Percentiles rank a stretch among this genome's conserved stretches.
Evolutionary conservation across 202 grass and related monocot genomes (phyloP).

Genomic region (Zoysia matrella): DNA sequence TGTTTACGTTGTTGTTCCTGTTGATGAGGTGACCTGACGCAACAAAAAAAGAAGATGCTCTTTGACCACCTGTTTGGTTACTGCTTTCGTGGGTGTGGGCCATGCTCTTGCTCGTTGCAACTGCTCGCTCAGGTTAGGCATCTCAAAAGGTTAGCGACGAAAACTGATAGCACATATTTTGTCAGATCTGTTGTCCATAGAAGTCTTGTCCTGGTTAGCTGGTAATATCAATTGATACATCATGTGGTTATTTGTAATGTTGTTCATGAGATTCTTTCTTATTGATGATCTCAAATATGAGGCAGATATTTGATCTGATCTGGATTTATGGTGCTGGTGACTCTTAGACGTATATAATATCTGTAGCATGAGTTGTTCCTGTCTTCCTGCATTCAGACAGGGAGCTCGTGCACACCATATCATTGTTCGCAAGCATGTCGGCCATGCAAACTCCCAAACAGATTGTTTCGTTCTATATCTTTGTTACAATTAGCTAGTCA

Average conservation of each 20-base stretch:
- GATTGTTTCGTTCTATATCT: not conserved
- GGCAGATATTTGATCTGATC: not conserved
- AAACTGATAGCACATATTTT: not conserved
- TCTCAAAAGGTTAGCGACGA: not conserved
- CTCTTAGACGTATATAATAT: slow-evolving; percentile 16
- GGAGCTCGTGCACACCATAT: not conserved
- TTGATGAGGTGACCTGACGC: slow-evolving; percentile 49
- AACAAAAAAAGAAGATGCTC: slow-evolving; percentile 54
- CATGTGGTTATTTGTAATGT: not conserved
- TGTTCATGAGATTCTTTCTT: slow-evolving; percentile 5
- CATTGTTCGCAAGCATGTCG: not conserved
- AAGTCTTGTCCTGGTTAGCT: not conserved
- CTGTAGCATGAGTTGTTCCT: slow-evolving; percentile 25
- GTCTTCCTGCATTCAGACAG: slow-evolving; percentile 22
- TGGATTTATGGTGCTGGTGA: slow-evolving; percentile 13
- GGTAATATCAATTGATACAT: not conserved
- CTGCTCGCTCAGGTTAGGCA: slow-evolving; percentile 35
- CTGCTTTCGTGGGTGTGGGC: slow-evolving; percentile 46
- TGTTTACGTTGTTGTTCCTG: slow-evolving; percentile 52
- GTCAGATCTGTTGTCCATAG: not conserved
- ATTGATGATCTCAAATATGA: not conserved
- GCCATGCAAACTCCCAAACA: not conserved
- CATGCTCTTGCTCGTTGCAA: slow-evolving; percentile 38
- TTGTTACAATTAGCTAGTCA: not conserved
- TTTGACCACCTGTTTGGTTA: slow-evolving; percentile 59